Conservation (phyloP, 805 yeast species). For the Wilhelminamyces savonicus region DNA sequence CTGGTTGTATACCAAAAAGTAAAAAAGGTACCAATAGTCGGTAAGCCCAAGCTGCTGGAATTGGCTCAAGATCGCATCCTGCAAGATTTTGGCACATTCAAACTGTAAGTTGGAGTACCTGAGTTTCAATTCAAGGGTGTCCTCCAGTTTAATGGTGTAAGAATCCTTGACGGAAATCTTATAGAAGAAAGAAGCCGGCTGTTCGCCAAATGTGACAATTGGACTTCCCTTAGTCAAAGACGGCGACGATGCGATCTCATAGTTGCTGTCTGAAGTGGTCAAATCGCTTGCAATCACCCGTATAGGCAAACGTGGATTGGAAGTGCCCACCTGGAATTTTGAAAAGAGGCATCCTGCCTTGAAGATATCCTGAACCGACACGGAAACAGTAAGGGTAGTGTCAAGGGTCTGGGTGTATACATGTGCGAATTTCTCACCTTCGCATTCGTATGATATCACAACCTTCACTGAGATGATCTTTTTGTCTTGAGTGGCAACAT, state of each 20-base stretch:
- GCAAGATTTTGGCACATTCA: slow-evolving; percentile 32
- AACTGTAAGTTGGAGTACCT: slow-evolving; percentile 39
- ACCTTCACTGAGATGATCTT: slow-evolving; percentile 18
- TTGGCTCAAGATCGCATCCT: background rate
- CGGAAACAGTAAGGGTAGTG: slow-evolving; percentile 55
- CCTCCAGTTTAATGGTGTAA: slow-evolving; percentile 17
- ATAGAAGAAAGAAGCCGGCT: slow-evolving; percentile 60
- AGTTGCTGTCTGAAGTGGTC: slow-evolving; percentile 18
- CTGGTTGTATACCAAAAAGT: slow-evolving; percentile 7
- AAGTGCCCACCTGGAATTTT: slow-evolving; percentile 63
- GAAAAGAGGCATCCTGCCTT: slow-evolving; percentile 50
- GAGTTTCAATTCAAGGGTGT: slow-evolving; percentile 37
- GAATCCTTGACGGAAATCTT: slow-evolving; percentile 29
- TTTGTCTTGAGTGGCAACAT: slow-evolving; percentile 20
- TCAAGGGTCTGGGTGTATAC: slow-evolving; percentile 35
- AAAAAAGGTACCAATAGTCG: too few species aligned
- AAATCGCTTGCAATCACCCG: slow-evolving; percentile 41
- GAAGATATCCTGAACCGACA: slow-evolving; percentile 77
- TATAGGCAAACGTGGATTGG: slow-evolving; percentile 46
- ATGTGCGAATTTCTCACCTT: slow-evolving; percentile 14
- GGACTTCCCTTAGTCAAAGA: slow-evolving; percentile 15
- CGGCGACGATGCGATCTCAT: slow-evolving; percentile 16
- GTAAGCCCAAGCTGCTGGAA: slow-evolving; percentile 5
- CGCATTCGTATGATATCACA: slow-evolving; percentile 12
- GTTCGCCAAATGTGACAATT: slow-evolving; percentile 59